Base-by-base conservation (phyloP, 2,329 filamentous ascomycete genomes). In the Microcyclospora tardicrescens region DNA sequence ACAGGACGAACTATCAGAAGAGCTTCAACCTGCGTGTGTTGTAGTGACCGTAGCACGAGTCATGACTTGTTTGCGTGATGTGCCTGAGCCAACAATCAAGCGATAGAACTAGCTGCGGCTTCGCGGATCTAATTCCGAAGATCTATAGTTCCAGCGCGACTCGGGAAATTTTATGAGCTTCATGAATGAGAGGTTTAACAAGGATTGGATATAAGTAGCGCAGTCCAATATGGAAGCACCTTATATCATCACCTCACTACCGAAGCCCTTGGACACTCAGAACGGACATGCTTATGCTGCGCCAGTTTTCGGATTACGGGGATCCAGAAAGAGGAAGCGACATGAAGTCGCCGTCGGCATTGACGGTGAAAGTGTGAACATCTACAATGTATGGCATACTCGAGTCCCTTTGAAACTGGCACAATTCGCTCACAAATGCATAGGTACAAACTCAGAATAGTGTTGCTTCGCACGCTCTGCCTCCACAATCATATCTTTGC, bases 371-470 rank as follows among this genome's bases (percentile, higher is more conserved):
- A 69, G 71, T 24, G 60, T 79, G 36, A 76, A 71, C 45, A 69
- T 79, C 28, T 78, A 78, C 59, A 74, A 75, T 58, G 75, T 78
- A 62, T 35, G 12, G 58, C 19, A 33, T 34, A 15, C 27, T n/a
- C 5, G 10, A 16, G 29, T n/a, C 16, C 5, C 31, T 16, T 35
- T 29, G 12, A 28, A 3, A 3, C 10, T 33, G 27, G 8, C 6
- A 28, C 30, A 12, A 32, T 15, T 15, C 10, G 30, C 12, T 32
- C 12, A 35, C 32, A 19, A 19, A 38, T 36, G 14, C 24, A 10
- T 41, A 79, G 75, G 60, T 77, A 15, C 72, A 76, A 65, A 73
- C 70, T 37, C 72, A 75, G 8, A 73, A 69, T 48, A 64, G 75
- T 8, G 63, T 75, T 13, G 70, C 72, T 28, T 77, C 75, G 12